Conservation (phyloP, 192 early-diverging fungal species). For the Podila epigama region DNA sequence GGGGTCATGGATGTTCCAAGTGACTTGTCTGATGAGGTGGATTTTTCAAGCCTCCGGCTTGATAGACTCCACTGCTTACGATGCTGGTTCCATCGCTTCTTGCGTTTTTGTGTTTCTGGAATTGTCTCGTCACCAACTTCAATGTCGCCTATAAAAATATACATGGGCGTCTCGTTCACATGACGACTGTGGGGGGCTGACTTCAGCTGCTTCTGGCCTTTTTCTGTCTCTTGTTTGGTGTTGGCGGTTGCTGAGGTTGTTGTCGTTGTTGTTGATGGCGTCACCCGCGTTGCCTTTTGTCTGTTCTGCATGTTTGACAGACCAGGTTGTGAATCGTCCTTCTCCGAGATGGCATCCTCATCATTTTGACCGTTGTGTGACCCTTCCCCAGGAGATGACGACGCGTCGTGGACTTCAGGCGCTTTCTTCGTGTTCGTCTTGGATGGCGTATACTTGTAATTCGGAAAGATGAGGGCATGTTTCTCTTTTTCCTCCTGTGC, state of each 20-base stretch:
- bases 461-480: conserved; percentile 53
- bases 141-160: conserved; percentile 17
- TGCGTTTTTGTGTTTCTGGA: not conserved
- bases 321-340: not conserved
- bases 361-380: not conserved
- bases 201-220: not conserved
- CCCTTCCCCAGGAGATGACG: not conserved
- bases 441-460: conserved; percentile 51
- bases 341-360: too few species aligned
- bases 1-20: not conserved
- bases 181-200: not conserved
- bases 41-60: not conserved
- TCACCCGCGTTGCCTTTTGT: too few species aligned
- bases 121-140: too few species aligned
- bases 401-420: not conserved
- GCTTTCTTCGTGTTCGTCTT: conserved; percentile 5
- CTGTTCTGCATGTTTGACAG: too few species aligned
- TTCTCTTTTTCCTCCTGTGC: conserved; percentile 54
- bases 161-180: conserved; percentile 23
- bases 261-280: not conserved
- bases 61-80: not conserved
- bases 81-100: not conserved
- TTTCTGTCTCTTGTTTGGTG: not conserved
- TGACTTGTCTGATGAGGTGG: not conserved
- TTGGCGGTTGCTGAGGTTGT: not conserved